Conservation (phyloP, 2,329 filamentous ascomycete genomes). For the Clarireedia homoeocarpa region DNA sequence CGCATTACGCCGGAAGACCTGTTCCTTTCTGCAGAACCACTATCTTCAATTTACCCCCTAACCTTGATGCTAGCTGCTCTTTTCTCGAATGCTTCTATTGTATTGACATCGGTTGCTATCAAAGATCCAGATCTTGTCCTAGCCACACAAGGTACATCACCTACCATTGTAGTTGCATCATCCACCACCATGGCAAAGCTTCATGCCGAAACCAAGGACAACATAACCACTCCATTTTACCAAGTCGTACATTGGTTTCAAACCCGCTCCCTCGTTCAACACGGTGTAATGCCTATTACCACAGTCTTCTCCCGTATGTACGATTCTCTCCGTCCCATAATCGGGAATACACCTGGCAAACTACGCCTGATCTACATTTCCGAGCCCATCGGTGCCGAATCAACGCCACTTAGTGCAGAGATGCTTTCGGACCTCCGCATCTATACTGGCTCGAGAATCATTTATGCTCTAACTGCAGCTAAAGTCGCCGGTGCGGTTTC, state of each 20-base stretch:
- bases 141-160: constrained; percentile 66
- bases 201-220: constrained; percentile 53
- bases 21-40: constrained; percentile 75
- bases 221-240: constrained; percentile 54
- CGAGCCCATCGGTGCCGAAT: constrained; percentile 57
- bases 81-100: constrained; percentile 75
- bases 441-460: constrained; percentile 68
- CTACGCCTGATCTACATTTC: constrained; percentile 76
- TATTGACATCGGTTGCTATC: constrained; percentile 81
- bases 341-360: constrained; percentile 60
- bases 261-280: constrained; percentile 56
- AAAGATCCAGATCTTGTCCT: constrained; percentile 61
- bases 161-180: constrained; percentile 75
- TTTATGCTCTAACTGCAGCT: constrained; percentile 77
- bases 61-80: constrained; percentile 74
- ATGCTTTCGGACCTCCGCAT: constrained; percentile 75
- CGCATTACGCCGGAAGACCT: constrained; percentile 68
- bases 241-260: constrained; percentile 65
- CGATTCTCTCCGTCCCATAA: constrained; percentile 46
- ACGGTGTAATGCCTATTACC: constrained; percentile 66
- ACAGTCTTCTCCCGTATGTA: constrained; percentile 55
- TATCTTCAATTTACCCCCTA: constrained; percentile 73
- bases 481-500: constrained; percentile 83
- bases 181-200: constrained; percentile 63
- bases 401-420: constrained; percentile 57